These are phyloP conservation scores for Bacidia gigantensis DNA, from an alignment of 495 filamentous ascomycete genomes.

Conservation along the genomic window DNA sequence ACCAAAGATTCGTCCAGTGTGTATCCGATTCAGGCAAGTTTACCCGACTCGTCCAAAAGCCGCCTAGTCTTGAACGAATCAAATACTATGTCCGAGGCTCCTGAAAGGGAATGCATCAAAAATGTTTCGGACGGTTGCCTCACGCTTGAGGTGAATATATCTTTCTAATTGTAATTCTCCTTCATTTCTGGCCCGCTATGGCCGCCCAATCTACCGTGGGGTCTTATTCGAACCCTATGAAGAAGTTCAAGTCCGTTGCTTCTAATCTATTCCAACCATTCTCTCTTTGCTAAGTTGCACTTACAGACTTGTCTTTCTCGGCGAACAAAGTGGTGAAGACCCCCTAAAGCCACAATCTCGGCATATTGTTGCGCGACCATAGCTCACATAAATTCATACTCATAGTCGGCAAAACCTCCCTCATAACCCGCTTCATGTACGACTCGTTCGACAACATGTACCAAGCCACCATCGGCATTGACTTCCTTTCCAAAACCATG, in stretches of 20 bases:
- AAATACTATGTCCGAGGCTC: no score
- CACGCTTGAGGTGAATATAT: neutral
- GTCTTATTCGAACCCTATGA: conserved; percentile 96
- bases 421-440: conserved; percentile 99
- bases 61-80: no score
- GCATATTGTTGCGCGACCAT: neutral
- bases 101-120: conserved; percentile 3
- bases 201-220: conserved; percentile 46
- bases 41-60: no score
- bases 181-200: conserved; percentile 13
- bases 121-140: conserved; percentile 3
- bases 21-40: no score
- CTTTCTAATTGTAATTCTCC: neutral
- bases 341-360: neutral
- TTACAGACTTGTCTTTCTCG: conserved; percentile 80
- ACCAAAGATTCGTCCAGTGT: no score
- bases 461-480: conserved; percentile 97
- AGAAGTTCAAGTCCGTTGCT: conserved; percentile 83
- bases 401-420: conserved; percentile 89
- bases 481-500: conserved; percentile 99
- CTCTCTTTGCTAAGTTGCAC: neutral
- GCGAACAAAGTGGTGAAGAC: conserved; percentile 87
- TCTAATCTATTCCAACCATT: neutral
- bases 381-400: conserved; percentile 4
- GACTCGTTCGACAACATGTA: conserved; percentile 99